Conservation (phyloP, 2,329 filamentous ascomycete species). For the Plenodomus biglobosus region DNA sequence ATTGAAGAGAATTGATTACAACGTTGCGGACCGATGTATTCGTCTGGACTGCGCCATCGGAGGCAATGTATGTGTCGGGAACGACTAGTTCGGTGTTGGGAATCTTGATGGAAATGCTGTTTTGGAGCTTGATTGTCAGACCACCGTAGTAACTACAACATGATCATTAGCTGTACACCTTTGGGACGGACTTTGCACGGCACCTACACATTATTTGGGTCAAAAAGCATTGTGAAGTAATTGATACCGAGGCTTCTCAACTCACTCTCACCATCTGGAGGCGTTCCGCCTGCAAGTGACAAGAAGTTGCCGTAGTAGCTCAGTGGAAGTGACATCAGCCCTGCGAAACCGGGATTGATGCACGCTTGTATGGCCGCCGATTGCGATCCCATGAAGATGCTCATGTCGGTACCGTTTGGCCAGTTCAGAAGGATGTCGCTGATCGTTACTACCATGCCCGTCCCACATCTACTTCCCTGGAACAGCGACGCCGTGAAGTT, state of each 20-base stretch:
- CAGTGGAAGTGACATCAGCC: conserved; percentile 15
- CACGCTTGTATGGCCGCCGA: conserved; percentile 20
- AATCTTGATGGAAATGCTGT: conserved; percentile 13
- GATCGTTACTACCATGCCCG: conserved; percentile 34
- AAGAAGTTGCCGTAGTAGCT: conserved; percentile 17
- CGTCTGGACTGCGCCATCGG: conserved; percentile 9
- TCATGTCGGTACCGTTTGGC: conserved; percentile 36
- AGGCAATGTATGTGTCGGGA: conserved; percentile 12
- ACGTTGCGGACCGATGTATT: conserved; percentile 15
- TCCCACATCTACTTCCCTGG: conserved; percentile 18
- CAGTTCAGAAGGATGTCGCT: conserved; percentile 39
- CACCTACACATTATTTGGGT: conserved; percentile 18
- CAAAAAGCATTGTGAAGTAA: conserved; percentile 19
- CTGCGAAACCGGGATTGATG: conserved; percentile 16
- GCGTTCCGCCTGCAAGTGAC: conserved; percentile 13
- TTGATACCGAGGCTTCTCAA: conserved; percentile 17
- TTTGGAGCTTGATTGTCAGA: conserved; percentile 17
- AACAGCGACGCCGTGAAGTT: conserved; percentile 19
- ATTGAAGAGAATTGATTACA: conserved; percentile 17
- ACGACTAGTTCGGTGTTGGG: conserved; percentile 22
- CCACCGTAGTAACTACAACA: conserved; percentile 19
- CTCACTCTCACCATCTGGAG: conserved; percentile 7
- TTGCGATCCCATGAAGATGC: conserved; percentile 26
- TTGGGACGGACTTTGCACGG: background rate
- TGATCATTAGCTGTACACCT: conserved; percentile 4